Percentiles rank a stretch among this genome's conserved stretches.
Evolutionary conservation across 176 grass and related monocot species (phyloP).

Genomic region (Luzula sylvatica): DNA sequence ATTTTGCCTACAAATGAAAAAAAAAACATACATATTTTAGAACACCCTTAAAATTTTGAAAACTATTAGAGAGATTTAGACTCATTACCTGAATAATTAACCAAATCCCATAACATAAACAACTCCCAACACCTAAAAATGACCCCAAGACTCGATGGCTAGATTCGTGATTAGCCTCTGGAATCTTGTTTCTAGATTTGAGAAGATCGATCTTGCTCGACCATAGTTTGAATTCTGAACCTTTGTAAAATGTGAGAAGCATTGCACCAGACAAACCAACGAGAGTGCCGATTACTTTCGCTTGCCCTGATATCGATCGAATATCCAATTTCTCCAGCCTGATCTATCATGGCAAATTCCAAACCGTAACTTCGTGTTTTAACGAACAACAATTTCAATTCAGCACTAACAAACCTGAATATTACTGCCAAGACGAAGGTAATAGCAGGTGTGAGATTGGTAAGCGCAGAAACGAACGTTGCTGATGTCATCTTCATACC

Average conservation of each 20-base stretch:
- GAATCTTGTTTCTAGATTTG: neutral
- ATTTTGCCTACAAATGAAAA: conserved; percentile 11
- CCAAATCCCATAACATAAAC: conserved; percentile 40
- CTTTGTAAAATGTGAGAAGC: conserved; percentile 57
- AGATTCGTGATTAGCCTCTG: neutral
- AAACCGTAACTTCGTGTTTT: neutral
- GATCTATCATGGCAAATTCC: neutral
- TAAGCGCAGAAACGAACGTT: conserved; percentile 33
- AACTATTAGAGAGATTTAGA: neutral
- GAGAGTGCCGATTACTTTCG: conserved; percentile 36
- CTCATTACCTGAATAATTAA: conserved; percentile 33
- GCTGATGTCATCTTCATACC: conserved; percentile 41
- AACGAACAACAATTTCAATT: neutral
- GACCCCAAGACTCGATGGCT: conserved; percentile 25
- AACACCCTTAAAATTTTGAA: no score
- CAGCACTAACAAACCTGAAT: no score
- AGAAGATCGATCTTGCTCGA: neutral
- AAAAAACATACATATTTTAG: neutral
- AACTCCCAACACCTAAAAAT: conserved; percentile 34
- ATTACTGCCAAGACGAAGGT: conserved; percentile 40
- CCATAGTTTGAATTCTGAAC: conserved; percentile 17
- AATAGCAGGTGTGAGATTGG: conserved; percentile 34
- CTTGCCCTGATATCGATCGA: conserved; percentile 19
- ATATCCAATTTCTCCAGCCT: conserved; percentile 33
- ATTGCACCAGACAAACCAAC: conserved; percentile 35